Base-by-base conservation (phyloP, 176 grass and related monocot species). In the Thinopyrum elongatum region DNA sequence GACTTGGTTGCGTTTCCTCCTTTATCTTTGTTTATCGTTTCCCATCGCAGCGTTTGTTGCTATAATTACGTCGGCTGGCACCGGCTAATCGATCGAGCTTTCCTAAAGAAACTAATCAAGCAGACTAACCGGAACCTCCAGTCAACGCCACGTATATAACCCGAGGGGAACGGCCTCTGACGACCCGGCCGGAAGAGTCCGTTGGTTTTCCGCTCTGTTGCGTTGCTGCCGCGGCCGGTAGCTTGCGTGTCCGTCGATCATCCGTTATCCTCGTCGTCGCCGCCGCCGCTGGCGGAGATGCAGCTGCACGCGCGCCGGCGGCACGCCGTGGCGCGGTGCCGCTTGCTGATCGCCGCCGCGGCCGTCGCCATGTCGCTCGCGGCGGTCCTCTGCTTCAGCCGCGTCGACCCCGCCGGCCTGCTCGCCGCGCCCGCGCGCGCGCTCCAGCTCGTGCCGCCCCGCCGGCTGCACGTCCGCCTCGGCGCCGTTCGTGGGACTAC, bases 271-370 rank as follows among this genome's bases (percentile, higher is more conserved):
- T 0, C 7, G 10, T 12, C 49, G 4, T 7, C 6, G 1, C 5
- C 16, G 14, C 17, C 15, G 5, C 5, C 70, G 70, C 23, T 13
- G 72, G 3, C 8, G 74, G 27, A 27, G 46, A 76, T 76, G 74
- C 74, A 76, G 74, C 46, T 76, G 80, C 72, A 88, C 51, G n/a
- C 80, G 35, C 77, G 34, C 53, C 80, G 86, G 33, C 72, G 80
- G 21, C 86, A 76, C 26, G 27, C 19, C 73, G 23, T 38, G 35
- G 71, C 64, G 5, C 74, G 74, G 27, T 55, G 44, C 46, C 23
- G 65, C 26, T 14, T 63, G 6, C 26, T 88, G 33, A 49, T 77
- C 14, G 28, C 68, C 36, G 35, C 55, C 63, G 49, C 39, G 15
- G 27, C 74, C 46, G 16, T 53, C 49, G 73, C 35, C 19, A 15